Evolutionary conservation across 2,329 filamentous ascomycete genomes (phyloP).

Genomic region (Rhexocercosporidium sp.): DNA sequence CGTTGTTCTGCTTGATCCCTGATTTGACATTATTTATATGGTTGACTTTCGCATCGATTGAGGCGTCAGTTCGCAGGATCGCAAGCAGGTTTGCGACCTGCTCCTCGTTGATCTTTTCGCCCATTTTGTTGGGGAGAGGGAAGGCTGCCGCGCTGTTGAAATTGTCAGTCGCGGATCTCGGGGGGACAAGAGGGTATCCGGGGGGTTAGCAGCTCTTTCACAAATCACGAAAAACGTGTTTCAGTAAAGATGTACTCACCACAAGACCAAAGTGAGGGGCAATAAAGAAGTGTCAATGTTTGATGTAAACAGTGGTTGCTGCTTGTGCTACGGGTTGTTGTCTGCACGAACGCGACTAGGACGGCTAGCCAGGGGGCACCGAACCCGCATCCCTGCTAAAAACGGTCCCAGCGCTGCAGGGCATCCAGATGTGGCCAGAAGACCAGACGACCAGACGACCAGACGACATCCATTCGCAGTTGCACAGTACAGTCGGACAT

Average conservation of each 20-base stretch:
- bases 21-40: slow-evolving; percentile 80
- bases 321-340: slow-evolving; percentile 1
- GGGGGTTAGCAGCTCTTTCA: neutral
- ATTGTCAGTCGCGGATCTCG: slow-evolving; percentile 2
- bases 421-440: neutral
- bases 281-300: slow-evolving; percentile 9
- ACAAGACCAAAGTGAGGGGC: neutral
- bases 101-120: slow-evolving; percentile 63
- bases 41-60: slow-evolving; percentile 72
- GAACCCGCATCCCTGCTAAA: slow-evolving; percentile 7
- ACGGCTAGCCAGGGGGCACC: neutral
- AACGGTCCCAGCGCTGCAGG: neutral
- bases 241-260: slow-evolving; percentile 6
- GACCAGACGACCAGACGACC: neutral
- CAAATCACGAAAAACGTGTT: neutral
- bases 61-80: slow-evolving; percentile 64
- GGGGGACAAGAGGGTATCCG: neutral
- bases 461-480: neutral
- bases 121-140: slow-evolving; percentile 43
- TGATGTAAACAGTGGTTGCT: slow-evolving; percentile 20
- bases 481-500: neutral
- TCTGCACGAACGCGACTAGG: slow-evolving; percentile 21
- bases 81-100: slow-evolving; percentile 60
- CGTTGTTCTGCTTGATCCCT: slow-evolving; percentile 89
- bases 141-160: slow-evolving; percentile 6